Conservation (phyloP, 768 basidiomycete species). For the Boletus fagicola region DNA sequence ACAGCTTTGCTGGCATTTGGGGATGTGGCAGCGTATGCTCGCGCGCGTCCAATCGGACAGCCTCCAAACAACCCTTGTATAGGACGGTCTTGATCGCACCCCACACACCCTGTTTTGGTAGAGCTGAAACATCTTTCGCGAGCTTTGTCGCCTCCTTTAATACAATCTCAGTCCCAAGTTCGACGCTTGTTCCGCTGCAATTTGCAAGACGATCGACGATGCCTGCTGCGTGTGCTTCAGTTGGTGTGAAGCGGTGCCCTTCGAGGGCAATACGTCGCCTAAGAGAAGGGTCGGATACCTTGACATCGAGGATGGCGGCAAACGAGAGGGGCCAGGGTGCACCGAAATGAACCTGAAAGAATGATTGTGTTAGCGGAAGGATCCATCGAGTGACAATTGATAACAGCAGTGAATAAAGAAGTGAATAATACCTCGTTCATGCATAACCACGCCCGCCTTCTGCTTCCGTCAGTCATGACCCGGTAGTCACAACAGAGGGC, state of each 20-base stretch:
- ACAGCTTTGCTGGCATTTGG: constrained; percentile 16
- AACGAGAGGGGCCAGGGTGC: constrained; percentile 78
- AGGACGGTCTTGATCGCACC: constrained; percentile 68
- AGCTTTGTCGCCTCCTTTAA: constrained; percentile 63
- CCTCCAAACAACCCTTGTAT: constrained; percentile 53
- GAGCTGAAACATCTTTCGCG: constrained; percentile 49
- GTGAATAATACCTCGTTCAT: constrained; percentile 77
- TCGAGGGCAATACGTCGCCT: constrained; percentile 76
- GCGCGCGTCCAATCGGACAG: constrained; percentile 29
- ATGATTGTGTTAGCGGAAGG: background rate
- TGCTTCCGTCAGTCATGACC: constrained; percentile 80
- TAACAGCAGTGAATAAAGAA: background rate
- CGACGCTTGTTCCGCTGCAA: constrained; percentile 38
- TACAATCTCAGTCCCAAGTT: constrained; percentile 56
- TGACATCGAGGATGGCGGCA: constrained; percentile 58
- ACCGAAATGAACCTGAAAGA: constrained; percentile 69
- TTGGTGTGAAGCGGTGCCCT: constrained; percentile 73
- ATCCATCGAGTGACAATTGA: background rate
- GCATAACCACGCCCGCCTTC: constrained; percentile 77
- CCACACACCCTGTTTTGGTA: constrained; percentile 64
- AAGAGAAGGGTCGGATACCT: constrained; percentile 55
- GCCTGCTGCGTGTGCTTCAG: constrained; percentile 63
- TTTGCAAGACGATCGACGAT: constrained; percentile 62
- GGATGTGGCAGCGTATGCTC: constrained; percentile 8
- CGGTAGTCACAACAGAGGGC: constrained; percentile 85